Conservation (phyloP, 2,329 filamentous ascomycete species). For the Trichophyton equinum region DNA sequence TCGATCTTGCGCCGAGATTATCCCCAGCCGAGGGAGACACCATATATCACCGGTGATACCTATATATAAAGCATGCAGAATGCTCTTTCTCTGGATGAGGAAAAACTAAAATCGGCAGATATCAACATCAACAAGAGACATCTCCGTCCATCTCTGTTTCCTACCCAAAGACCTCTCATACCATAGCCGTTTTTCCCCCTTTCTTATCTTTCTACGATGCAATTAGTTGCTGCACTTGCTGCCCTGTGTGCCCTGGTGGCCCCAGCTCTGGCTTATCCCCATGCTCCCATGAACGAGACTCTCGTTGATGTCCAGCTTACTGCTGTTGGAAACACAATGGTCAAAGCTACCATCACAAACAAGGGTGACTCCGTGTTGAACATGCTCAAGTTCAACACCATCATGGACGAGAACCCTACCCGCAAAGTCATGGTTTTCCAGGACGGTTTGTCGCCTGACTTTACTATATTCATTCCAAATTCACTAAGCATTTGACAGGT, state of each 20-base stretch:
- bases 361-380: slow-evolving; percentile 1
- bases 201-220: not conserved
- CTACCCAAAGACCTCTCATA: not conserved
- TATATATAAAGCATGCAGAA: not conserved
- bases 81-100: not conserved
- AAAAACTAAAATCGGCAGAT: not conserved
- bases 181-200: not conserved
- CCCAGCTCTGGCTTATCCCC: not conserved
- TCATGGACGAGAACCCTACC: slow-evolving; percentile 8
- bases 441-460: slow-evolving; percentile 6
- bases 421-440: slow-evolving; percentile 10
- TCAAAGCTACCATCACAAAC: slow-evolving; percentile 11
- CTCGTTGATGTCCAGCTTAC: slow-evolving; percentile 7
- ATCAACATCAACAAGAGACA: not conserved
- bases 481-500: not conserved
- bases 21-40: not conserved
- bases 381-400: slow-evolving; percentile 9
- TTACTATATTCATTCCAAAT: no score
- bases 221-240: not conserved
- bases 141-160: not conserved
- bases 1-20: not conserved
- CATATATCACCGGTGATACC: not conserved
- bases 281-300: not conserved
- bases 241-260: not conserved
- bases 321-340: slow-evolving; percentile 8